Evolutionary conservation across 192 early-diverging fungal genomes (phyloP).

Genomic region (Physocladia obscura): DNA sequence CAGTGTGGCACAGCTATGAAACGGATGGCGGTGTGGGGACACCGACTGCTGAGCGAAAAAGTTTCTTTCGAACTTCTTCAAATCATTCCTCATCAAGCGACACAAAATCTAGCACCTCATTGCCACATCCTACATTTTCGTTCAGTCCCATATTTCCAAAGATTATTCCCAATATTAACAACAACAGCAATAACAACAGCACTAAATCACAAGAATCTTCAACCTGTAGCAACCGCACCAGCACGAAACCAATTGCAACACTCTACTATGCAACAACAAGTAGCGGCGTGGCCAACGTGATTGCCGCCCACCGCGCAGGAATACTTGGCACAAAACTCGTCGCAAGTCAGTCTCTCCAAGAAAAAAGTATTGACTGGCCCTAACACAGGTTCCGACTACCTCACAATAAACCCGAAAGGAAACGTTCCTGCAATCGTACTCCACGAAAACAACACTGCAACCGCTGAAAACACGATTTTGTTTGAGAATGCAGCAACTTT

Average conservation of each 20-base stretch:
- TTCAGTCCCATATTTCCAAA: too few species aligned
- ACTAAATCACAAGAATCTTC: neutral
- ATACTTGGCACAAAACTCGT: constrained; percentile 17
- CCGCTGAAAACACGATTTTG: neutral
- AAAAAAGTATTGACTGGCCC: constrained; percentile 28
- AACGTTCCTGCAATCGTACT: constrained; percentile 11
- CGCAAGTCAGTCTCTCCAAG: constrained; percentile 18
- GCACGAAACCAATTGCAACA: neutral
- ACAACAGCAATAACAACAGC: neutral
- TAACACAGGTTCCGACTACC: constrained; percentile 28
- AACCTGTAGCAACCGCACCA: neutral
- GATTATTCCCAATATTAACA: too few species aligned
- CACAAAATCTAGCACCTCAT: neutral
- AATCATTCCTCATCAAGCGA: neutral
- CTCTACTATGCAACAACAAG: constrained; percentile 25
- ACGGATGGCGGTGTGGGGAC: neutral
- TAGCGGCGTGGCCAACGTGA: constrained; percentile 29
- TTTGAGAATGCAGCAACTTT: neutral
- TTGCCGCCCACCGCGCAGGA: constrained; percentile 30
- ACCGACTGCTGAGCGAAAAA: neutral
- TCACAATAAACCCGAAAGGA: constrained; percentile 35
- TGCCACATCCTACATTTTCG: too few species aligned
- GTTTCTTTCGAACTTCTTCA: neutral
- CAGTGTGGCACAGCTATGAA: too few species aligned
- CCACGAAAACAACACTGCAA: too few species aligned